Conservation (phyloP, 345 rosid genomes). For the Citrus australasica region DNA sequence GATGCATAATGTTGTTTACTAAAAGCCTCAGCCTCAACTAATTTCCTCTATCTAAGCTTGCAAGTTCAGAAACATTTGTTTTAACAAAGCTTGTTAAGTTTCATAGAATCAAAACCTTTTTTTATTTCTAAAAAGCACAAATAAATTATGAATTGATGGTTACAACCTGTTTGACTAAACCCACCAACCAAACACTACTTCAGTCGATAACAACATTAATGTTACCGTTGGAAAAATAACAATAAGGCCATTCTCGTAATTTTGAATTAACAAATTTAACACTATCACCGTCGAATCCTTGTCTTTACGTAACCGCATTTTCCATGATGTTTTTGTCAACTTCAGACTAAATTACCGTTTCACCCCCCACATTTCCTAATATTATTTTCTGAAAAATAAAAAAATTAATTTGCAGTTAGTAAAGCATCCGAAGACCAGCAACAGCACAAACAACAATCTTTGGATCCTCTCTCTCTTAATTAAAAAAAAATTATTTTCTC, state of each 20-base stretch:
- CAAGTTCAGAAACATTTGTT: too few relatives aligned
- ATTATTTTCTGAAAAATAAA: neutral
- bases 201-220: neutral
- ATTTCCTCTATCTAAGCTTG: too few relatives aligned
- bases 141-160: too few relatives aligned
- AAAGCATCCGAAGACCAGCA: slow-evolving; percentile 5
- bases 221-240: neutral
- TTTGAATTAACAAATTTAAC: neutral
- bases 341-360: neutral
- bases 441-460: slow-evolving; percentile 1
- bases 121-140: neutral
- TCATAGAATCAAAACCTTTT: neutral
- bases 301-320: neutral
- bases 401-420: slow-evolving; percentile 3
- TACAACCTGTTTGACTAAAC: neutral
- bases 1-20: too few relatives aligned
- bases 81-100: too few relatives aligned
- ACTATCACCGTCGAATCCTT: neutral
- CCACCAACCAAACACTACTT: neutral
- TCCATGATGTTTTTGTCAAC: neutral
- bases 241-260: slow-evolving; percentile 4
- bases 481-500: neutral
- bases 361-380: slow-evolving; percentile 3
- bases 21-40: too few relatives aligned
- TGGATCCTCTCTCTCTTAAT: slow-evolving; percentile 9